A percentile compares a stretch with the other conserved stretches of the same genome.
phyloP scores from a whole-genome alignment of 208 protist species.

The Leptomonas pyrrhocoris region DNA sequence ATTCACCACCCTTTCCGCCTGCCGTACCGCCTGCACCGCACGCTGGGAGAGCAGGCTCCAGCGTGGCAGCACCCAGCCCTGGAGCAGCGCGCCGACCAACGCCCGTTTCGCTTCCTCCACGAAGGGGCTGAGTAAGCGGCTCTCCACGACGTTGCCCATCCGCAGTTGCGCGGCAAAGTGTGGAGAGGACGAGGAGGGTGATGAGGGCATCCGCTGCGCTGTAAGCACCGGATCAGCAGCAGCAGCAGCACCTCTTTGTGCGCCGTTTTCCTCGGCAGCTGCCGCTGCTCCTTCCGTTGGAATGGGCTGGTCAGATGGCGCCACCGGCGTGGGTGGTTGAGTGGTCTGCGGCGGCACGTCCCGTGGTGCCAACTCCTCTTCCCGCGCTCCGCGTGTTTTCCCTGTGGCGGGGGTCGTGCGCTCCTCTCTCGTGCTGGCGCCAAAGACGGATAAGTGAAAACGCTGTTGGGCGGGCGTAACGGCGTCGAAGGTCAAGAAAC shows the following conservation, averaged over 20 bases:
- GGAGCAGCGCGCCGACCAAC: conserved; percentile 26
- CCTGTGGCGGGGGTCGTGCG: no score
- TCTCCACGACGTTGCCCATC: conserved; percentile 24
- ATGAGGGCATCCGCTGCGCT: neutral
- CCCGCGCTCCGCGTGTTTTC: neutral
- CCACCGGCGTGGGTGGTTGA: neutral
- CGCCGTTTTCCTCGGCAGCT: neutral
- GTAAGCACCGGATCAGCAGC: neutral
- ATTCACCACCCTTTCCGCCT: neutral
- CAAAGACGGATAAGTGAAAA: neutral
- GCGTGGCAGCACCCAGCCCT: conserved; percentile 32
- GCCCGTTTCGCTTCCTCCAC: conserved; percentile 29
- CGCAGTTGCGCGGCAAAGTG: conserved; percentile 10
- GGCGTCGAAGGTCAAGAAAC: conserved; percentile 17
- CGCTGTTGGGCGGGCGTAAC: conserved; percentile 1
- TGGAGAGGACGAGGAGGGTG: neutral
- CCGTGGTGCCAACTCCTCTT: neutral
- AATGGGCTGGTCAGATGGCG: neutral
- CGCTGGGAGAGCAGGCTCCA: conserved; percentile 17
- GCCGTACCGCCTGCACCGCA: neutral
- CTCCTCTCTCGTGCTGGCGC: neutral
- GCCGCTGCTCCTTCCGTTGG: neutral
- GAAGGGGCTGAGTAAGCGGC: conserved; percentile 32
- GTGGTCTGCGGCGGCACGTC: neutral
- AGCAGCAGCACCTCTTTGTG: neutral